A percentile compares a stretch with the other conserved stretches of the same genome.
Evolutionary conservation across 1,284 basidiomycete genomes (phyloP).

Genomic region (Neonothopanus nambi): DNA sequence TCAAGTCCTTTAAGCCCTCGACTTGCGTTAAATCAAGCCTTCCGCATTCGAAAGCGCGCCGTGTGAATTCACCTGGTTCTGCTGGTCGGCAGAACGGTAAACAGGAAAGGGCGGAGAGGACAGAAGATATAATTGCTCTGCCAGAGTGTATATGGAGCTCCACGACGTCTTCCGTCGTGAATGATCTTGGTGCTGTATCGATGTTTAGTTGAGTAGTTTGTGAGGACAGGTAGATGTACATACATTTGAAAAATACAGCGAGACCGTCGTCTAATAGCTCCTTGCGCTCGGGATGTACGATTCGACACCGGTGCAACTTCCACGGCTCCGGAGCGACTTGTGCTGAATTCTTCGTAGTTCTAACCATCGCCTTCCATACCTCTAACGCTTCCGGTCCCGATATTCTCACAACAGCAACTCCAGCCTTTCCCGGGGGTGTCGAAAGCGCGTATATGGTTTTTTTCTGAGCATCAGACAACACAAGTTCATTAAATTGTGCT

Average conservation of each 20-base stretch:
- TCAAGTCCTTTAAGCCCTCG: constrained; percentile 81
- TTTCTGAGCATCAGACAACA: constrained; percentile 59
- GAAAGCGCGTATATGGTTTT: constrained; percentile 85
- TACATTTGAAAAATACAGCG: constrained; percentile 80
- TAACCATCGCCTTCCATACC: constrained; percentile 63
- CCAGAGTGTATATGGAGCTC: constrained; percentile 91
- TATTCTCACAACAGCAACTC: constrained; percentile 78
- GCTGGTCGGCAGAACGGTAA: constrained; percentile 71
- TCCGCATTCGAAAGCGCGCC: constrained; percentile 77
- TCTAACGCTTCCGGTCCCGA: constrained; percentile 70
- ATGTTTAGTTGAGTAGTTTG: not conserved
- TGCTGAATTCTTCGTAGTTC: constrained; percentile 16
- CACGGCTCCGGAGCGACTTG: constrained; percentile 46
- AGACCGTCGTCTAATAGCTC: constrained; percentile 79
- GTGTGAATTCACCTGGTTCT: constrained; percentile 85
- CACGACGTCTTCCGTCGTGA: constrained; percentile 80
- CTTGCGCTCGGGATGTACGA: constrained; percentile 63
- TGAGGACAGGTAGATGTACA: constrained; percentile 16
- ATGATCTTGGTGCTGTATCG: constrained; percentile 65
- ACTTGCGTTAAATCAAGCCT: constrained; percentile 83
- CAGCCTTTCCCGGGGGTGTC: constrained; percentile 80
- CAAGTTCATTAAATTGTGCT: constrained; percentile 9
- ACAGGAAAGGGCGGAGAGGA: constrained; percentile 62
- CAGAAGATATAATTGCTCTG: constrained; percentile 70
- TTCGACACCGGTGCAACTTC: constrained; percentile 67